Base-by-base conservation (phyloP, 257 asterid genomes). In the Petunia axillaris region DNA sequence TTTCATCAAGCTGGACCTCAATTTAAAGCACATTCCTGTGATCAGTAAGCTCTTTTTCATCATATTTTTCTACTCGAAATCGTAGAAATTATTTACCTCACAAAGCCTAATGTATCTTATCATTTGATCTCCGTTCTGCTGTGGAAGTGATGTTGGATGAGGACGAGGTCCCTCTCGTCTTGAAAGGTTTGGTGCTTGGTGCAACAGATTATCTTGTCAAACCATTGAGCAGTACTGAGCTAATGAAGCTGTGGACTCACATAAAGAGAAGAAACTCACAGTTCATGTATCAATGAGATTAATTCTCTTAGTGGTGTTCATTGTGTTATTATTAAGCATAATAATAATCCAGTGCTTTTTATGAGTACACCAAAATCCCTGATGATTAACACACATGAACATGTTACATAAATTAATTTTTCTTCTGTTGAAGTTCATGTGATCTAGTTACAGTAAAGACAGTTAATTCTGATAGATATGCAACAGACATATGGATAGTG, bases 141-240 rank as follows among this genome's bases (percentile, higher is more conserved):
- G 55, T 16, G 38, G 39, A 64, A 93, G 97, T 93, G 75, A 60
- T 90, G 84, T 79, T 91, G 8, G 79, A 85, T 16, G 73, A 78
- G 78, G 93, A 91, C 50, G 87, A 93, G 83, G 90, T 90, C 1
- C 82, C 92, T 0, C 58, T 83, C 50, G 81, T 90, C 4, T 57
- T 87, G 58, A 91, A 91, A 80, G 97, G 91, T 5, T 50, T 91
- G 85, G 87, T 83, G 67, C 89, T 91, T 53, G 97, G 97, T 82
- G 98, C 93, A 52, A 84, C 89, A 4, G 93, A 91, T 84, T 91
- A 90, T 87, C 91, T 90, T 76, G 83, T 93, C 87, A 93, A 90
- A 88, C 95, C 98, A 67, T 80, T 91, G 44, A 88, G 82, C 35
- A 58, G 63, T 6, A 85, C 87, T 55, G 88, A 75, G 83, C 80